Percentiles rank a stretch among this genome's conserved stretches.
phyloP scores from a whole-genome alignment of 2,329 filamentous ascomycete genomes.

The Epichloe bromicola region DNA sequence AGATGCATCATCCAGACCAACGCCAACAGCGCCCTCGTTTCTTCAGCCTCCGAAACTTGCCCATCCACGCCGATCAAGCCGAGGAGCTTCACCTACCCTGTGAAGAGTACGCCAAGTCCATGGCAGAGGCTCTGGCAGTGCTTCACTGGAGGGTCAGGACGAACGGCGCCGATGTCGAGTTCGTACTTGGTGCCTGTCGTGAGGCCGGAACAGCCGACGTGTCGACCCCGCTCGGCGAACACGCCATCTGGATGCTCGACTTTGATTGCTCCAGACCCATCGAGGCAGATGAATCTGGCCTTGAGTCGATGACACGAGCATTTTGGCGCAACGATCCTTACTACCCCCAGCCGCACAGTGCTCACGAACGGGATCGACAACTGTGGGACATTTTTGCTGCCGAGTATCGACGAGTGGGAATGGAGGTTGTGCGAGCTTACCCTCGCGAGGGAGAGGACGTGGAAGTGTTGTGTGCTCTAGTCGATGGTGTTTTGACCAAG shows the following conservation, averaged over 20 bases:
- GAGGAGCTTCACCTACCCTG: slow-evolving; percentile 24
- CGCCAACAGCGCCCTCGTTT: slow-evolving; percentile 1
- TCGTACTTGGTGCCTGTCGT: slow-evolving; percentile 30
- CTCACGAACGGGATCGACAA: neutral
- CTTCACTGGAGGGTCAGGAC: slow-evolving; percentile 34
- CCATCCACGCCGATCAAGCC: slow-evolving; percentile 37
- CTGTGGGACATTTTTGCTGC: slow-evolving; percentile 2
- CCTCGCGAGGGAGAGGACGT: slow-evolving; percentile 1
- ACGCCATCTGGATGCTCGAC: slow-evolving; percentile 33
- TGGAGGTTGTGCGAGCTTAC: neutral
- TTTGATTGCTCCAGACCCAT: slow-evolving; percentile 28
- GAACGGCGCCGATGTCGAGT: slow-evolving; percentile 42
- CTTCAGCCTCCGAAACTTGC: slow-evolving; percentile 35
- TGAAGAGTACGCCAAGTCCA: slow-evolving; percentile 25
- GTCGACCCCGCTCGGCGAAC: slow-evolving; percentile 15
- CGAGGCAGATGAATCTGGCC: slow-evolving; percentile 24
- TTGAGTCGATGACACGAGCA: slow-evolving; percentile 26
- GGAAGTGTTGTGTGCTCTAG: slow-evolving; percentile 1
- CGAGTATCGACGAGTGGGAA: slow-evolving; percentile 2
- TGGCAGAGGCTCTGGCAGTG: slow-evolving; percentile 37
- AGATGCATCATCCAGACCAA: neutral
- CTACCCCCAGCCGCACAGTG: slow-evolving; percentile 27
- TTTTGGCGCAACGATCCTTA: slow-evolving; percentile 40
- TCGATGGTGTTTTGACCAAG: neutral
- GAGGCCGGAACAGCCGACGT: neutral